Evolutionary conservation across 202 grass and related monocot genomes (phyloP).

Genomic region (Carex arenaria): DNA sequence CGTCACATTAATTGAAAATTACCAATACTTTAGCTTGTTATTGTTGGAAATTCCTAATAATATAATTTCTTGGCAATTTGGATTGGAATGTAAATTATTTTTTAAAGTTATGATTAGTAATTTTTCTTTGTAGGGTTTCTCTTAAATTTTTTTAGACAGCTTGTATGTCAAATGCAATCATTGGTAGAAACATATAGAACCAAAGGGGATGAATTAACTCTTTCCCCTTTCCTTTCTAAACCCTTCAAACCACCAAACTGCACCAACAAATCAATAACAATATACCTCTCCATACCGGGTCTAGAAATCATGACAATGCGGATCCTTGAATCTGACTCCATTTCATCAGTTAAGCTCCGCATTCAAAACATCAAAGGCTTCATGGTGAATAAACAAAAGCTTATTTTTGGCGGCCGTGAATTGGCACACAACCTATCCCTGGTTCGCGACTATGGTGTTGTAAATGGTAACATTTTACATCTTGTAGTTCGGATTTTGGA

Average conservation of each 20-base stretch:
- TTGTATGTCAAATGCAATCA: constrained; percentile 19
- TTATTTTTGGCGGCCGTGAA: constrained; percentile 49
- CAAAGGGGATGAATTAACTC: constrained; percentile 12
- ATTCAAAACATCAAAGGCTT: constrained; percentile 48
- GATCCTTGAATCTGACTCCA: constrained; percentile 44
- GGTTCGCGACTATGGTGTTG: constrained; percentile 47
- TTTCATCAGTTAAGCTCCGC: constrained; percentile 65
- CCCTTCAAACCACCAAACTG: constrained; percentile 8
- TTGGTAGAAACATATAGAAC: constrained; percentile 8
- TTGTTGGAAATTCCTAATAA: not conserved
- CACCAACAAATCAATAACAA: constrained; percentile 28
- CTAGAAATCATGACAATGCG: constrained; percentile 45
- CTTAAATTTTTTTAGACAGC: constrained; percentile 1
- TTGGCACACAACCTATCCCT: constrained; percentile 41
- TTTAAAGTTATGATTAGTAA: not conserved
- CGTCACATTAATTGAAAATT: not conserved
- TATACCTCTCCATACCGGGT: constrained; percentile 46
- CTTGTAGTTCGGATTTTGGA: constrained; percentile 55
- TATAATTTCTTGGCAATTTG: not conserved
- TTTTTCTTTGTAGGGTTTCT: not conserved
- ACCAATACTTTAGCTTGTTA: not conserved
- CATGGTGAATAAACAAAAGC: constrained; percentile 51
- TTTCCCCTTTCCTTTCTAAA: constrained; percentile 17
- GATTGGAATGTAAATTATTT: not conserved
- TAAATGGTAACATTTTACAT: constrained; percentile 50